phyloP scores from a whole-genome alignment of 768 basidiomycete genomes.

The Myochromella boudieri region DNA sequence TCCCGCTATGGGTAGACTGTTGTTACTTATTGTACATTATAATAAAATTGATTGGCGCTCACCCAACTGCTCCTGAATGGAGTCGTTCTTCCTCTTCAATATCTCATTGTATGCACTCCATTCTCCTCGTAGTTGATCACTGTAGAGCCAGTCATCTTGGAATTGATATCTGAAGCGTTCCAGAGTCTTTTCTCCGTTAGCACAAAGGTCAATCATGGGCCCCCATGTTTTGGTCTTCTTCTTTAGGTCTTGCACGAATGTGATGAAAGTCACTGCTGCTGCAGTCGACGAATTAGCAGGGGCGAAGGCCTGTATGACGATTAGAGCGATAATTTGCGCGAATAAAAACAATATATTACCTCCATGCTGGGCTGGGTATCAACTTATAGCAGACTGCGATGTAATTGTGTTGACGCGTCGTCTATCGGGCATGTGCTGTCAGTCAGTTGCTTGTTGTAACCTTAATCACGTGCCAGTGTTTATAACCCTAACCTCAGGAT shows the following conservation, averaged over 20 bases:
- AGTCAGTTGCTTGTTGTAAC: conserved; percentile 17
- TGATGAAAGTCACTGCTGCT: conserved; percentile 98
- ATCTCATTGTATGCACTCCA: conserved; percentile 99
- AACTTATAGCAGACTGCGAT: conserved; percentile 7
- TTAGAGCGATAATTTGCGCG: conserved; percentile 10
- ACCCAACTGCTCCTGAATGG: conserved; percentile 98
- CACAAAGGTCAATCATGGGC: conserved; percentile 93
- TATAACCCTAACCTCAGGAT: conserved; percentile 26
- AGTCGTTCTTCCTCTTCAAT: conserved; percentile 95
- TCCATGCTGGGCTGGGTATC: conserved; percentile 24
- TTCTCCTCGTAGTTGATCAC: conserved; percentile 95
- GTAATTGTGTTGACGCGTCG: conserved; percentile 26
- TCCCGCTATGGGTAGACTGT: conserved; percentile 56
- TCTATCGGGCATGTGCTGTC: conserved; percentile 6
- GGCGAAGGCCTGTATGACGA: conserved; percentile 53
- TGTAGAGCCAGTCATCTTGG: conserved; percentile 96
- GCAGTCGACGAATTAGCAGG: conserved; percentile 91
- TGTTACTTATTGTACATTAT: background rate
- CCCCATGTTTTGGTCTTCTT: conserved; percentile 96
- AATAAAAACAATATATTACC: conserved; percentile 16
- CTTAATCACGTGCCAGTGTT: conserved; percentile 21
- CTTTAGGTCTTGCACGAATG: conserved; percentile 98
- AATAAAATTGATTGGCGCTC: conserved; percentile 23
- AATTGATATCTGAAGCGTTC: conserved; percentile 98
- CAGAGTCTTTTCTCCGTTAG: conserved; percentile 93